A percentile compares a stretch with the other conserved stretches of the same genome.
phyloP scores from a whole-genome alignment of 225 moss, liverwort and hornwort genomes.

The Physcomitrium patens region DNA sequence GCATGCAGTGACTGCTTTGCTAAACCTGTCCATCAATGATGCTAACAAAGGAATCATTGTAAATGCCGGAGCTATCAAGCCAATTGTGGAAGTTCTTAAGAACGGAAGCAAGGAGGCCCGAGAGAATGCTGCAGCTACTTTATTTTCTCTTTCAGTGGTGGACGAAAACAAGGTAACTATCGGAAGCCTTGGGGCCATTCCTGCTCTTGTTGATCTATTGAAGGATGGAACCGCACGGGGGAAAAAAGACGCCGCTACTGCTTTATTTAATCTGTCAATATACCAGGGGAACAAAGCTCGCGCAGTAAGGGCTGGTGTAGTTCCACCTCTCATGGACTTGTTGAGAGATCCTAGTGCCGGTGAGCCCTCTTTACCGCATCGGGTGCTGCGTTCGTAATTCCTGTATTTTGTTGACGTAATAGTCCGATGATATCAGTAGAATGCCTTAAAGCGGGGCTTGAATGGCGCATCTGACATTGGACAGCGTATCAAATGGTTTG shows the following conservation, averaged over 20 bases:
- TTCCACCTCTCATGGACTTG: constrained; percentile 63
- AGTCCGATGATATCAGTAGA: no score
- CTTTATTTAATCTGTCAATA: constrained; percentile 59
- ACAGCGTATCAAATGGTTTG: background rate
- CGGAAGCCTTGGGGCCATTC: constrained; percentile 66
- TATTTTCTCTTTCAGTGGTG: constrained; percentile 68
- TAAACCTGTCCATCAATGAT: constrained; percentile 72
- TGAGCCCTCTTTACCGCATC: constrained; percentile 19
- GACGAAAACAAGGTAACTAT: constrained; percentile 72
- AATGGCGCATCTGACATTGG: constrained; percentile 4
- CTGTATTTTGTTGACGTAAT: background rate
- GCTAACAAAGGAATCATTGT: constrained; percentile 68
- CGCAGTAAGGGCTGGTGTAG: constrained; percentile 61
- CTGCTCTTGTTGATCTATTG: constrained; percentile 65
- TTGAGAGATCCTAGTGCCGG: constrained; percentile 50
- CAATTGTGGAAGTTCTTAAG: constrained; percentile 75
- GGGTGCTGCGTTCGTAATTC: no score
- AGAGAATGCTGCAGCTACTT: constrained; percentile 72
- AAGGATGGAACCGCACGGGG: constrained; percentile 65
- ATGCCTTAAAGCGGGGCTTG: background rate
- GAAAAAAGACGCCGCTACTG: constrained; percentile 74
- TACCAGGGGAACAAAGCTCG: constrained; percentile 68
- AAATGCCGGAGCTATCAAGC: constrained; percentile 63
- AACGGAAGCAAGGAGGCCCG: constrained; percentile 69
- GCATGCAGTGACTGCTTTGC: constrained; percentile 71